Conservation (phyloP, 257 asterid genomes). For the Solanum chilense region DNA sequence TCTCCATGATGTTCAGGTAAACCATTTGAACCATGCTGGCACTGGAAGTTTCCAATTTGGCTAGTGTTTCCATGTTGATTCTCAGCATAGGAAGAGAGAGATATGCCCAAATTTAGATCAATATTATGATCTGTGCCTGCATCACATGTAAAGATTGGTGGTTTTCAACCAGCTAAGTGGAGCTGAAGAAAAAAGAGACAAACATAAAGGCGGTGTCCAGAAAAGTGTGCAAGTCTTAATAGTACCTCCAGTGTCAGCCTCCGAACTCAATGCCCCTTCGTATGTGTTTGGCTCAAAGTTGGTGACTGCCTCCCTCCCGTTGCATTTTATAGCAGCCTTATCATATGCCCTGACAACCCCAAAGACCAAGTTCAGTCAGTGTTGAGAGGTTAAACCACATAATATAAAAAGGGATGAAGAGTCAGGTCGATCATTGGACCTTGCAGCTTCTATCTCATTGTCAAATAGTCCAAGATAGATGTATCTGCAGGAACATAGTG, state of each 20-base stretch:
- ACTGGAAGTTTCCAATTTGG: conserved; percentile 14
- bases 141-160: not conserved
- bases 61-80: conserved; percentile 20
- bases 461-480: conserved; percentile 86
- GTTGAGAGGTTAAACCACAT: not conserved
- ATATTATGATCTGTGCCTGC: conserved; percentile 34
- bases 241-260: conserved; percentile 42
- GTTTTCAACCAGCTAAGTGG: not conserved
- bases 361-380: not conserved
- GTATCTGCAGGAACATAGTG: conserved; percentile 37
- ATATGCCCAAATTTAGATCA: conserved; percentile 61
- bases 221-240: not conserved
- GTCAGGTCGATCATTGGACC: conserved; percentile 26
- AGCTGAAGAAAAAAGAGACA: not conserved
- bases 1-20: conserved; percentile 17
- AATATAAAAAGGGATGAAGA: not conserved
- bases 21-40: conserved; percentile 23
- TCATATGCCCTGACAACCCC: conserved; percentile 66
- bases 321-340: conserved; percentile 76
- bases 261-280: conserved; percentile 32
- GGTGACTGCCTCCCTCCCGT: conserved; percentile 83
- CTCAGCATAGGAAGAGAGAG: conserved; percentile 35
- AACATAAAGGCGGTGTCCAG: not conserved
- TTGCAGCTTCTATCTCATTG: conserved; percentile 89
- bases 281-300: conserved; percentile 63